Base-by-base conservation (phyloP, 768 basidiomycete genomes). In the Cystoderma amianthinum region DNA sequence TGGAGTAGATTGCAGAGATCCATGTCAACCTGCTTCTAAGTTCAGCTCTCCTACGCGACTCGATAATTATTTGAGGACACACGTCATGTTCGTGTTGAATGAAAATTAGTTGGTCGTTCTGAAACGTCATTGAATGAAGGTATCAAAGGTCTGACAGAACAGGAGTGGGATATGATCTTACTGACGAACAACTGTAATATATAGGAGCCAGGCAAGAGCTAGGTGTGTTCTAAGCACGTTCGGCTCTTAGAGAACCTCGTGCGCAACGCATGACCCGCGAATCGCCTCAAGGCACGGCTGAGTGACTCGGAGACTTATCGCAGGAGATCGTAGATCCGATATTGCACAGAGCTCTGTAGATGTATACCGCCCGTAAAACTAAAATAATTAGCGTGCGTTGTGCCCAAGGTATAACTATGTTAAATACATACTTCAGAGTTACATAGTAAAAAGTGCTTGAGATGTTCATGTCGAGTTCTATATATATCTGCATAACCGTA, bases 1-100 rank as follows among this genome's bases (percentile, higher is more conserved):
- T 72, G 68, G 25, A 81, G 44, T 0, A 80, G 59, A 36, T 68
- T 63, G 51, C 78, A 80, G 19, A 81, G 61, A 55, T 80, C 74
- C 44, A 72, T 55, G 38, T 72, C 68, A 43, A 56, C 16, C 16
- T 22, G 34, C 39, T 40, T 19, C 12, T 12, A n/a, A 38, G 13
- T 7, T 7, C 7, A 28, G 25, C 7, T n/a, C 7, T 28, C 25
- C 7, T 7, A n/a, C 25, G n/a, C 25, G 25, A 7, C 7, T 28
- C 25, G n/a, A 28, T 7, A n/a, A 28, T n/a, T 7, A 28, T n/a
- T n/a, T n/a, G n/a, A 28, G n/a, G n/a, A 28, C 25, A 28, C 7
- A 28, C 25, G n/a, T 28, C 25, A 28, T n/a, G 25, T 7, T 36
- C n/a, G 12, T 15, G 34, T 36, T 36, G 34, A 15, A 36, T 6